Percentiles rank a stretch among this genome's conserved stretches.
phyloP scores from a whole-genome alignment of 2,329 filamentous ascomycete species.

The Emmonsiellopsis sp. region DNA sequence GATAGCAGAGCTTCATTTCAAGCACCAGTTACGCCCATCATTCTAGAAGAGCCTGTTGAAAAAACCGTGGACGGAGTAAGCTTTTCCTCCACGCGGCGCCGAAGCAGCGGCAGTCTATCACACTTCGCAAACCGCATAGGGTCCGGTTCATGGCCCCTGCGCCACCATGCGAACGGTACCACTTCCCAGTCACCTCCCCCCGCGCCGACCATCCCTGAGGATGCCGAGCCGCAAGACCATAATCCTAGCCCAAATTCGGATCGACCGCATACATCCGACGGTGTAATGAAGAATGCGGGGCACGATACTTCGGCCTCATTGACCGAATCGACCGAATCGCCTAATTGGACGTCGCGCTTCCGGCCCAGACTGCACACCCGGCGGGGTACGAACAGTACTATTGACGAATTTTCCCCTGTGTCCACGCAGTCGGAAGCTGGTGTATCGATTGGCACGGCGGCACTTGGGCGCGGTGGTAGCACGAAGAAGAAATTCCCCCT shows the following conservation, averaged over 20 bases:
- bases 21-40: slow-evolving; percentile 6
- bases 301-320: not conserved
- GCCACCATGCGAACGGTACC: not conserved
- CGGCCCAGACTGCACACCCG: slow-evolving; percentile 3
- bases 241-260: not conserved
- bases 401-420: not conserved
- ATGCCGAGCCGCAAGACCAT: not conserved
- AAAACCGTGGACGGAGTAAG: slow-evolving; percentile 7
- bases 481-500: slow-evolving; percentile 38
- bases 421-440: slow-evolving; percentile 1
- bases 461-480: slow-evolving; percentile 20
- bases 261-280: slow-evolving; percentile 11
- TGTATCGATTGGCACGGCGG: slow-evolving; percentile 13
- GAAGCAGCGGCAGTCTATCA: too few species aligned
- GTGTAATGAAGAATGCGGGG: slow-evolving; percentile 7
- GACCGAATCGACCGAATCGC: not conserved
- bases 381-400: slow-evolving; percentile 3
- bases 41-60: slow-evolving; percentile 20
- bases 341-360: slow-evolving; percentile 10
- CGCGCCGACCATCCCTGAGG: not conserved
- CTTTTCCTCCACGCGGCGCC: too few species aligned
- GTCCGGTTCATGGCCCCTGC: slow-evolving; percentile 18
- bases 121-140: slow-evolving; percentile 7
- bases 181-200: not conserved
- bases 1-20: not conserved